These are phyloP conservation scores for Trichoderma atrobrunneum DNA, from an alignment of 2,329 filamentous ascomycete genomes.

Conservation along the genomic window DNA sequence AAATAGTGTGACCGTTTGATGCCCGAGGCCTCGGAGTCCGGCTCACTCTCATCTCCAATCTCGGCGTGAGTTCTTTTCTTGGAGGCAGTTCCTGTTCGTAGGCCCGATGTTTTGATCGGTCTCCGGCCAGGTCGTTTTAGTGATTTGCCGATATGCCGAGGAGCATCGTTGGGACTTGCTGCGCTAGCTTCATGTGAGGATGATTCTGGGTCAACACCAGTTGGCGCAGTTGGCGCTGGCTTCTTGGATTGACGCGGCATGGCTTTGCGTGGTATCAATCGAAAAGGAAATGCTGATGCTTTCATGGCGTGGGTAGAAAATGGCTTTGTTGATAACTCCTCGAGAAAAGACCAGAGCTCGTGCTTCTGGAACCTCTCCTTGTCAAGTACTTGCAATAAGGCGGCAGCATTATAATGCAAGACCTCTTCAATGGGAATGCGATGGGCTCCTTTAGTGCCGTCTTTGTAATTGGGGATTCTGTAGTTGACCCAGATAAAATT, in stretches of 20 bases:
- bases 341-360: conserved; percentile 36
- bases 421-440: conserved; percentile 43
- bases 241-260: conserved; percentile 11
- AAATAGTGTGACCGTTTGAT: conserved; percentile 38
- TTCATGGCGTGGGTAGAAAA: conserved; percentile 31
- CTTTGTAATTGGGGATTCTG: conserved; percentile 31
- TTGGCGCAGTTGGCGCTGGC: neutral
- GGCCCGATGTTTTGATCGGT: conserved; percentile 44
- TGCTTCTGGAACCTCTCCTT: conserved; percentile 33
- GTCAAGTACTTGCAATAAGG: conserved; percentile 38
- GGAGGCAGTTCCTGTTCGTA: conserved; percentile 41
- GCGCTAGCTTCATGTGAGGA: conserved; percentile 22
- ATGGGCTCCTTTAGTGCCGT: conserved; percentile 34
- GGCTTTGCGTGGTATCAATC: conserved; percentile 26
- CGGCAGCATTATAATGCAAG: conserved; percentile 43
- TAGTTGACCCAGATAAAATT: conserved; percentile 35
- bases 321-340: conserved; percentile 27
- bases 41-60: conserved; percentile 39
- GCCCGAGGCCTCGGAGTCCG: conserved; percentile 36
- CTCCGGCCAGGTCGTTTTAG: conserved; percentile 34
- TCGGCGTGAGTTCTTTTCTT: conserved; percentile 45
- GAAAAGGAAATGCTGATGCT: conserved; percentile 31
- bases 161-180: conserved; percentile 26
- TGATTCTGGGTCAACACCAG: neutral
- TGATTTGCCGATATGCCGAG: conserved; percentile 31